These are phyloP conservation scores for Chlamydomonas schloesseri DNA, from an alignment of 139 green algal species.

Conservation along the genomic window DNA sequence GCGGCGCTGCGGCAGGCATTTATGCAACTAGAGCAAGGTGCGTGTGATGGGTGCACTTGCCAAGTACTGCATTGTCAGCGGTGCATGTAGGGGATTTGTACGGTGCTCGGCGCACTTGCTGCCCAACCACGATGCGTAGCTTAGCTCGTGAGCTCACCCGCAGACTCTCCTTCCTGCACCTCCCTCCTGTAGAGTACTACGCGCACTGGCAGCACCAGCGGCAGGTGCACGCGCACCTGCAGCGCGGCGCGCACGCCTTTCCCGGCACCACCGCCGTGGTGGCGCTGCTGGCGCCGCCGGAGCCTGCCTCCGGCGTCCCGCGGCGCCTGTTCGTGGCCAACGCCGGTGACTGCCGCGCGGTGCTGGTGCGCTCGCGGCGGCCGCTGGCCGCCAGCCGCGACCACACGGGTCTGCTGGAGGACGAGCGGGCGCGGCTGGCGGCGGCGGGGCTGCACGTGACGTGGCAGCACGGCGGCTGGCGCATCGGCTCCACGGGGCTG, in stretches of 20 bases:
- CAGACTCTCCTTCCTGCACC: neutral
- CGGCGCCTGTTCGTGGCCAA: constrained; percentile 82
- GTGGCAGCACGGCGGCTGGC: constrained; percentile 72
- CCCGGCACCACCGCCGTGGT: constrained; percentile 85
- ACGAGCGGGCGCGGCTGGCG: constrained; percentile 83
- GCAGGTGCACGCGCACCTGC: neutral
- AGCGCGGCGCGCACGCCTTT: constrained; percentile 30
- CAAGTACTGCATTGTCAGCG: no score
- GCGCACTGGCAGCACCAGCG: constrained; percentile 44
- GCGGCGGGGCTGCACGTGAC: constrained; percentile 65
- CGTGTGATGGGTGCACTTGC: no score
- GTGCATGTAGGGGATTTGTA: no score
- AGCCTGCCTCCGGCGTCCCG: neutral
- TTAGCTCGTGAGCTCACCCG: no score
- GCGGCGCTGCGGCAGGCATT: constrained; percentile 62
- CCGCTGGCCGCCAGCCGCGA: constrained; percentile 81
- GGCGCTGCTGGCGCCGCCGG: constrained; percentile 61
- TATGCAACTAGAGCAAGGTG: constrained; percentile 25
- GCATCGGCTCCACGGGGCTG: constrained; percentile 79
- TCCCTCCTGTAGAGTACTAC: constrained; percentile 42
- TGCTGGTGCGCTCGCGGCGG: constrained; percentile 76
- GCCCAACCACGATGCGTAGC: no score
- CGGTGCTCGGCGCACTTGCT: no score
- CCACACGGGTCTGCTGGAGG: constrained; percentile 79
- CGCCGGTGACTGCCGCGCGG: constrained; percentile 85